phyloP scores from a whole-genome alignment of 2,329 filamentous ascomycete genomes.

The Colletotrichum horii region DNA sequence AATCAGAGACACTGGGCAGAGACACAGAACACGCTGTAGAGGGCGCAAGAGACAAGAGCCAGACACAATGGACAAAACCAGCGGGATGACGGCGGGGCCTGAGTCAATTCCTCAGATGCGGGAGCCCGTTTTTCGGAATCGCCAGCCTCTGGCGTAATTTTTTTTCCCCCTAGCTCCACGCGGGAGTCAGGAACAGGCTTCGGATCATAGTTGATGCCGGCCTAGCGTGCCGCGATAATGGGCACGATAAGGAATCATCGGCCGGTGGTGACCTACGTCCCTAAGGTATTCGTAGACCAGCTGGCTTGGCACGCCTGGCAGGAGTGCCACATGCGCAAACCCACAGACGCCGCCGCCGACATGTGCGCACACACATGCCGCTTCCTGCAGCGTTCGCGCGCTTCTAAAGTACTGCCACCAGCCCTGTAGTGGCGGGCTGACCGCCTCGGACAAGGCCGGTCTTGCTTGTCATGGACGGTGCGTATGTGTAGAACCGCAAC shows the following conservation, averaged over 20 bases:
- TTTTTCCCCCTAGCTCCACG: background rate
- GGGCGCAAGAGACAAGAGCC: background rate
- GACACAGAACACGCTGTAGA: background rate
- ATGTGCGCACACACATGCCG: background rate
- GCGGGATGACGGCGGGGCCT: background rate
- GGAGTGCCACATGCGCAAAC: background rate
- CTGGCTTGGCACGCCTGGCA: background rate
- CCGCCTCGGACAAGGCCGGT: background rate
- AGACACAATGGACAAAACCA: constrained; percentile 3
- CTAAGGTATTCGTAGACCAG: background rate
- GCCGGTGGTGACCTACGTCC: background rate
- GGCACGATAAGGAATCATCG: background rate
- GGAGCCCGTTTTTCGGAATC: constrained; percentile 19
- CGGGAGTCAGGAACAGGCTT: constrained; percentile 4
- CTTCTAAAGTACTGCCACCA: background rate
- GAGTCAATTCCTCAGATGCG: constrained; percentile 10
- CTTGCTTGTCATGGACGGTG: background rate
- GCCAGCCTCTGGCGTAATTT: constrained; percentile 9
- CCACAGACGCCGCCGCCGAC: background rate
- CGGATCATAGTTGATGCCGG: constrained; percentile 2
- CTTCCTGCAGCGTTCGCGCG: background rate
- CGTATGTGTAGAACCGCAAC: background rate
- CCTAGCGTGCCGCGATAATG: background rate
- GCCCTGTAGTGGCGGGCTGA: background rate
- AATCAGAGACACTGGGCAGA: background rate